Percentiles rank a stretch among this genome's conserved stretches.
phyloP scores from a whole-genome alignment of 257 asterid species.

The Scutellaria minor region DNA sequence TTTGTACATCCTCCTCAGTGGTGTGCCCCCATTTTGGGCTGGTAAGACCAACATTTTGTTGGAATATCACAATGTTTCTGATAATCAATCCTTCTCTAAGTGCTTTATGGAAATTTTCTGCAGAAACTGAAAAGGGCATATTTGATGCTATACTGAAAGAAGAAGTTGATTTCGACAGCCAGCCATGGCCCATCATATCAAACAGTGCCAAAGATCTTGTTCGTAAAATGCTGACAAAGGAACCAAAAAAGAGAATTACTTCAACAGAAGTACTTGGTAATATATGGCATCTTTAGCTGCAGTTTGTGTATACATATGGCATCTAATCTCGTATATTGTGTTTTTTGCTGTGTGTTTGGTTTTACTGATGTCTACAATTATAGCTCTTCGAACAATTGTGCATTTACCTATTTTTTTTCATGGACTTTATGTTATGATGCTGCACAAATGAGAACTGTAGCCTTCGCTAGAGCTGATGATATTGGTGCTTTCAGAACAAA shows the following conservation, averaged over 20 bases:
- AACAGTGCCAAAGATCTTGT: constrained; percentile 84
- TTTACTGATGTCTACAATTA: neutral
- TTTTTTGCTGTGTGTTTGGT: neutral
- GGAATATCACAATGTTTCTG: constrained; percentile 17
- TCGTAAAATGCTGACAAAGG: constrained; percentile 79
- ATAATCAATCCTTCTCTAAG: constrained; percentile 24
- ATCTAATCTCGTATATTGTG: neutral
- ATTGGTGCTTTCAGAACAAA: neutral
- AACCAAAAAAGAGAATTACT: constrained; percentile 78
- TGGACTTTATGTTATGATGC: constrained; percentile 6
- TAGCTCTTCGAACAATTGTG: constrained; percentile 6
- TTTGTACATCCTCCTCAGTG: constrained; percentile 83
- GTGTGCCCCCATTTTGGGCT: constrained; percentile 99
- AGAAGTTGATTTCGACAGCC: constrained; percentile 80
- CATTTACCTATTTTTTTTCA: constrained; percentile 11
- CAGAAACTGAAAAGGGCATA: constrained; percentile 97
- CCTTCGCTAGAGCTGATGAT: neutral
- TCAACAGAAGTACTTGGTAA: constrained; percentile 88
- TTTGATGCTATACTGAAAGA: constrained; percentile 87
- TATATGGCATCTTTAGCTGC: constrained; percentile 27
- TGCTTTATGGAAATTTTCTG: constrained; percentile 28
- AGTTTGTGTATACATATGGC: constrained; percentile 18
- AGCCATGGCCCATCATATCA: constrained; percentile 92
- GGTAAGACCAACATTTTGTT: constrained; percentile 53
- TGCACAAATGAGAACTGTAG: neutral